Evolutionary conservation across 129 eudicot genomes (phyloP), one percentile per base, ranked within the genome.

Genomic region (Erigeron canadensis): DNA sequence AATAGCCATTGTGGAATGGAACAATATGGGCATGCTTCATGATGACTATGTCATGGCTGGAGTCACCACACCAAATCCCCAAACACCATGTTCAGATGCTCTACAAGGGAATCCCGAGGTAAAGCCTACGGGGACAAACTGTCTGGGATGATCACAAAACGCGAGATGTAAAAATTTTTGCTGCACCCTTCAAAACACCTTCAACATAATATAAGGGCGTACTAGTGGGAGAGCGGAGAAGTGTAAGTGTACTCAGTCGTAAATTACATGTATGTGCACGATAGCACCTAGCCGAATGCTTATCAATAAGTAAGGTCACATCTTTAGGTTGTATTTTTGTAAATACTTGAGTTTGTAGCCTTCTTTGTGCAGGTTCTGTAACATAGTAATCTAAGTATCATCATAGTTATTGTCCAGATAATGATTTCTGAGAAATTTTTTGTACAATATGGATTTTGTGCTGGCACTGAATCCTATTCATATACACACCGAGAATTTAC

Each of bases 1-100:
- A 55, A 77, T 80, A 93, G 96, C 91, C 55, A 90, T 76, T 11
- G 79, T 83, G 23, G 91, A 85, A 60, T 92, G 96, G 96, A 76
- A 73, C 46, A 81, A 77, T 44, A 76, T 83, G 75, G 84, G 70
- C 39, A 60, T 77, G 59, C 81, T 84, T 61, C 75, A 73, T 17
- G 87, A 84, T 44, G 87, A 73, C 64, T 80, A 66, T 71, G 65
- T 46, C 28, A 64, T 81, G 71, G 76, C 80, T 12, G 78, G 34
- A 75, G 77, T 85, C 62, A 75, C 80, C 67, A 77, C 81, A n/a
- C 91, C 89, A 59, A 74, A 72, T 66, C 72, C 79, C 61, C 80
- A 86, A 72, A 77, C 93, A 70, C 87, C 89, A 67, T 73, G 87
- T 17, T 70, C 89, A 46, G 74, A 51, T 62, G 75, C 85, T 51